phyloP scores from a whole-genome alignment of 1,284 basidiomycete species.

The Cryptococcus depauperatus region DNA sequence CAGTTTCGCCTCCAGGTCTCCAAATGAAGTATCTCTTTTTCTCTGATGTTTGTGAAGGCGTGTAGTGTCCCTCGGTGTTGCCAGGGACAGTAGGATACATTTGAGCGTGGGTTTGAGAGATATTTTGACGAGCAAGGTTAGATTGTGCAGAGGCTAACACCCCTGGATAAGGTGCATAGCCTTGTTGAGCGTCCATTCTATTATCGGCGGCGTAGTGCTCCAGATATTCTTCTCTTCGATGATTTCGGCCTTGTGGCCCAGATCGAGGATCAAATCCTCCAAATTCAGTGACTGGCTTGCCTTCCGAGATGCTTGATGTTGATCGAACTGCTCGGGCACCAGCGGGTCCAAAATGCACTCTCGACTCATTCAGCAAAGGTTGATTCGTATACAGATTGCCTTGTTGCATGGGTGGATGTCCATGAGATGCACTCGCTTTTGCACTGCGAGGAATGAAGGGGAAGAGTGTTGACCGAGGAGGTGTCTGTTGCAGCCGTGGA shows the following conservation, averaged over 20 bases:
- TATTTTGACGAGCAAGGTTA: neutral
- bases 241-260: slow-evolving; percentile 2
- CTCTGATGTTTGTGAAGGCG: slow-evolving; percentile 1
- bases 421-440: neutral
- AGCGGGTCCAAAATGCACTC: slow-evolving; percentile 2
- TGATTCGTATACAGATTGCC: neutral
- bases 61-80: neutral
- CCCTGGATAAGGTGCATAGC: neutral
- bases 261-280: neutral
- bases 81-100: neutral
- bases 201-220: neutral
- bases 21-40: slow-evolving; percentile 14
- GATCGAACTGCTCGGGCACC: slow-evolving; percentile 1
- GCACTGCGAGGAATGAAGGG: neutral
- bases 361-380: neutral
- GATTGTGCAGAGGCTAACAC: neutral
- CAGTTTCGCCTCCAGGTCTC: neutral
- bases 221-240: slow-evolving; percentile 1
- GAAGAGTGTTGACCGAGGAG: slow-evolving; percentile 1
- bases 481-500: slow-evolving; percentile 11
- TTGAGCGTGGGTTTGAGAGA: neutral
- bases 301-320: neutral
- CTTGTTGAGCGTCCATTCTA: neutral
- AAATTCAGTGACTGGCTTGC: slow-evolving; percentile 1
- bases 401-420: neutral